Conservation (phyloP, 305 asterid genomes). For the Caryopteris hybrid region DNA sequence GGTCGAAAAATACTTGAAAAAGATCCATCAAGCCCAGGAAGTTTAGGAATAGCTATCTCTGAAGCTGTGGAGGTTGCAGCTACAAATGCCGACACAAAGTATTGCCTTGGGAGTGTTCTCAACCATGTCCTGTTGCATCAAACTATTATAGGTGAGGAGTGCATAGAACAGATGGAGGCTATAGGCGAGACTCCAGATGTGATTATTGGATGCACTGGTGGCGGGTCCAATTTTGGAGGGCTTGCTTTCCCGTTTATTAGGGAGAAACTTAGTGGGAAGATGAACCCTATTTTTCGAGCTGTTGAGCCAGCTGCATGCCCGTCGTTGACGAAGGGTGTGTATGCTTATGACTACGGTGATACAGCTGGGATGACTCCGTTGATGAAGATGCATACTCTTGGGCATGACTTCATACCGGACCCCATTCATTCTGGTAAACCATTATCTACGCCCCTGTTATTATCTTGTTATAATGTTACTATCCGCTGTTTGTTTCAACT, state of each 20-base stretch:
- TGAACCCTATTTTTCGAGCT: slow-evolving; percentile 64
- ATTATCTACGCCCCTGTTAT: not conserved
- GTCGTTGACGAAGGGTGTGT: slow-evolving; percentile 79
- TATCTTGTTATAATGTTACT: not conserved
- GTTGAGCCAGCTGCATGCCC: slow-evolving; percentile 97
- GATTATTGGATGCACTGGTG: slow-evolving; percentile 92
- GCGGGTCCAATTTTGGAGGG: slow-evolving; percentile 91
- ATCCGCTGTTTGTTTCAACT: not conserved
- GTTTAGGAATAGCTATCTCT: slow-evolving; percentile 92
- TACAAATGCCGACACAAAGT: slow-evolving; percentile 54
- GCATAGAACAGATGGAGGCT: slow-evolving; percentile 85
- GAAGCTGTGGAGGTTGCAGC: slow-evolving; percentile 96
- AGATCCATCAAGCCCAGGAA: slow-evolving; percentile 80
- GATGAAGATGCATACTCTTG: slow-evolving; percentile 98
- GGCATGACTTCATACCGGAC: slow-evolving; percentile 88
- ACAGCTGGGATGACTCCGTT: slow-evolving; percentile 96
- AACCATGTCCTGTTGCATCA: slow-evolving; percentile 90
- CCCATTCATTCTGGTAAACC: slow-evolving; percentile 84
- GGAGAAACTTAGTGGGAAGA: slow-evolving; percentile 75
- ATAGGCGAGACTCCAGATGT: slow-evolving; percentile 84
- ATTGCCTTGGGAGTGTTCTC: slow-evolving; percentile 91
- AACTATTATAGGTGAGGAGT: slow-evolving; percentile 88
- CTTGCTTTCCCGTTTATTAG: slow-evolving; percentile 83
- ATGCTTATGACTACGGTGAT: slow-evolving; percentile 91
- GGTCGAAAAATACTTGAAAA: slow-evolving; percentile 59